Evolutionary conservation across 2,329 filamentous ascomycete genomes (phyloP), one percentile per base, ranked within the genome.

Genomic region (Stemphylium vesicarium): DNA sequence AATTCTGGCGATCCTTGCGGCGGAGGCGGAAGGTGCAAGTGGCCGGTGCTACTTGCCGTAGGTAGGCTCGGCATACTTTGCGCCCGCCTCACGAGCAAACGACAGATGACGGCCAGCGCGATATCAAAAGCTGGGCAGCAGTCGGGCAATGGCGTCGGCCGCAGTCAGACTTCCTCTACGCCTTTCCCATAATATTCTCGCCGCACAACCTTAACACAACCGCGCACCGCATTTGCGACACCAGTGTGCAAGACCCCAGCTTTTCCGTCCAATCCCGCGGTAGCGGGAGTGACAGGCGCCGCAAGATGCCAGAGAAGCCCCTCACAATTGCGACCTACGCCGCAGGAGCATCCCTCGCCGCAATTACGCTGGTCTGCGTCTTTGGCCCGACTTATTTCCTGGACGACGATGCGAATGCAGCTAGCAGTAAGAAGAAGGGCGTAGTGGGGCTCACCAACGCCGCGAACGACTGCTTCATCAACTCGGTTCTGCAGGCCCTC

Each of bases 331-430:
- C 92, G 66, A 92, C 91, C 39, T 99, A 99, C 78, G 95, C 95
- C 70, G 95, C 94, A 56, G 94, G 94, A 66, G 95, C 94, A 57
- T 96, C 93, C 50, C 88, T 99, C 60, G 95, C 95, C 51, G 95
- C 95, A 59, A 91, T 96, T 60, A 94, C 95, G 29, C 85, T 98
- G 53, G 91, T 98, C 74, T 99, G 98, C 78, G 94, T 98, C 66
- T 98, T 99, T 78, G 92, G 89, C 8, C 95, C 95, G n/a, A 98
- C 93, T 47, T 98, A 94, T 77, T 91, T 96, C 68, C 88, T 98
- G 75, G 94, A 99, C 78, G 87, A 88, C 71, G 90, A 95, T 52
- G 84, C 88, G 53, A 90, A 95, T 54, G 84, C 88, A 57, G 85
- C 84, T 50, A 79, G 79, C 59, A 56, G 46, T 36, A 86, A 89